Base-by-base conservation (phyloP, 2,329 filamentous ascomycete genomes). In the Podosphaera fusca region DNA sequence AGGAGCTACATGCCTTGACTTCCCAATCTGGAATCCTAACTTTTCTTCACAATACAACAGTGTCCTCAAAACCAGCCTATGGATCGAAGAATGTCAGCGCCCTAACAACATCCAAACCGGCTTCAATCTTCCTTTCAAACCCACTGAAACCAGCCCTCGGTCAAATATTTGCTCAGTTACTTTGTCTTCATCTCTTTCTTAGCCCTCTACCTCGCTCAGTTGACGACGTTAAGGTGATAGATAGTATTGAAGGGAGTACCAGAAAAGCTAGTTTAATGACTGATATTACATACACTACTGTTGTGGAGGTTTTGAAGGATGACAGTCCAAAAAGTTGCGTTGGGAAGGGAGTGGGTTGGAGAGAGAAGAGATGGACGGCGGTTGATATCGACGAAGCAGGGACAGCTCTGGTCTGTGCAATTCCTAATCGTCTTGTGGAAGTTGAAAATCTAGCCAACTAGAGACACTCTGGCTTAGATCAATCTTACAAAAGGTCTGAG, bases 351-450 rank as follows among this genome's bases (percentile, higher is more conserved):
- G 69, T 67, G 58, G 68, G 66, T 2, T 62, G 59, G 33, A 69
- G 77, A 55, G 78, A 80, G 66, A 73, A 77, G 69, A 69, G 73
- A 47, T 81, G 77, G 77, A 71, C 68, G 0, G 70, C 71, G 2
- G 70, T 80, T 7, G 71, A 73, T 34, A 64, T 76, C 9, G 62
- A 64, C 2, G 65, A 64, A 6, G 71, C 65, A 36, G 62, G 58
- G 2, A 68, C 69, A 5, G 67, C 66, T 57, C 58, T 78, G 36
- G 67, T 70, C 21, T 65, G 71, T 61, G 70, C 69, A 2, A 70
- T 75, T 60, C 61, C 46, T 21, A 21, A 21, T 21, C 21, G 21
- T 21, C 21, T 21, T 21, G 21, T 21, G 21, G 21, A 21, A 21
- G 21, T 21, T 21, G 21, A 21, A 21, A 21, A 21, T 21, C 21